These are phyloP conservation scores for Metschnikowia reukaufii DNA, from an alignment of 805 yeast genomes.

Conservation along the genomic window DNA sequence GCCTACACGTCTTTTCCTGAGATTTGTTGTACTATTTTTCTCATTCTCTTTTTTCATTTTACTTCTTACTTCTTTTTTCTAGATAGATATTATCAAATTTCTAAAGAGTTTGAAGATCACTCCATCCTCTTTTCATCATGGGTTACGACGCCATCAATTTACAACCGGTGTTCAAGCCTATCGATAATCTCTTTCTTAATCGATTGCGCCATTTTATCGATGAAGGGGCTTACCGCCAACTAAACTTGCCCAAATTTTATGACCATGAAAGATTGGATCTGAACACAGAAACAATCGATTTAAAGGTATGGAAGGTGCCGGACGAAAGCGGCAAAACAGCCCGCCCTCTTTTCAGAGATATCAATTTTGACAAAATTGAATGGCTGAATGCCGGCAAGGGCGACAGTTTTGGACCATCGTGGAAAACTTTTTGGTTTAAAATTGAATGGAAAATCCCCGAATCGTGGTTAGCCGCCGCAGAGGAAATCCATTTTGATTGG, in stretches of 20 bases:
- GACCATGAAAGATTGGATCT: constrained; percentile 57
- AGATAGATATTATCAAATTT: no score
- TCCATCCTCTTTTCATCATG: constrained; percentile 5
- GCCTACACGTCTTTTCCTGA: background rate
- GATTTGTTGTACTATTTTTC: background rate
- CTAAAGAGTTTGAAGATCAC: no score
- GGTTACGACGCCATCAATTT: constrained; percentile 23
- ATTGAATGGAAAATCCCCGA: constrained; percentile 64
- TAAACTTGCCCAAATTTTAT: constrained; percentile 82
- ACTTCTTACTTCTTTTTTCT: background rate
- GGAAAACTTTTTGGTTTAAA: constrained; percentile 96
- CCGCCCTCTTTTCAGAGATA: constrained; percentile 62
- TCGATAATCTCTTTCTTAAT: constrained; percentile 69
- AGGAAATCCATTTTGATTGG: constrained; percentile 70
- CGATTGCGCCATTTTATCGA: constrained; percentile 76
- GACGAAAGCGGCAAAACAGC: constrained; percentile 48
- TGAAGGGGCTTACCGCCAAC: constrained; percentile 69
- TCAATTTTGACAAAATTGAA: constrained; percentile 47
- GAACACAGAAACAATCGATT: constrained; percentile 45
- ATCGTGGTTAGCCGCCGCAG: constrained; percentile 48
- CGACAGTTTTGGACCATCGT: constrained; percentile 85
- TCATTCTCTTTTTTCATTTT: background rate
- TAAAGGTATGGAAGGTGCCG: constrained; percentile 74
- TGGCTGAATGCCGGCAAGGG: constrained; percentile 66
- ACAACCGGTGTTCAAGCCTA: constrained; percentile 72